phyloP scores from a whole-genome alignment of 73 alveolate species.

The Tetrahymena malaccensis region DNA sequence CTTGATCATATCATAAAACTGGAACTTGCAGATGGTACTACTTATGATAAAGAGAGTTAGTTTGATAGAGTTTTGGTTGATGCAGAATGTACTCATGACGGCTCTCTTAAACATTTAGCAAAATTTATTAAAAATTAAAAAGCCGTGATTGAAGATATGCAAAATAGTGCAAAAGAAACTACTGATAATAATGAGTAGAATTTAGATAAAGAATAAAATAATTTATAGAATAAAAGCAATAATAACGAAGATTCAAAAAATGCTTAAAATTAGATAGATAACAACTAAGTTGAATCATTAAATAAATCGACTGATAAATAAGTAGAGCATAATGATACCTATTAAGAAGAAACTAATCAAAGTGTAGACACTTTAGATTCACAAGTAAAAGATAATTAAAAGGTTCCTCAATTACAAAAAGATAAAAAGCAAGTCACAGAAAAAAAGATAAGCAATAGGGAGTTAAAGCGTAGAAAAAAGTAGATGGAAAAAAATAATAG shows the following conservation, averaged over 20 bases:
- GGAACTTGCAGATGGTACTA: conserved; percentile 19
- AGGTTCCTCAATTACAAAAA: background rate
- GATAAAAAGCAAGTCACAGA: background rate
- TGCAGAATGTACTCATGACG: conserved; percentile 53
- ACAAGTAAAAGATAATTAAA: background rate
- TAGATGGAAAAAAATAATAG: conserved; percentile 18
- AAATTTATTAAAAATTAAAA: conserved; percentile 7
- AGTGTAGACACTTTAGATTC: background rate
- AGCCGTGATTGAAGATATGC: background rate
- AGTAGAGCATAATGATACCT: background rate
- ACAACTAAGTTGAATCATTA: background rate
- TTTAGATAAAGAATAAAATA: background rate
- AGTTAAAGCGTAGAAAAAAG: background rate
- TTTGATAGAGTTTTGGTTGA: conserved; percentile 46
- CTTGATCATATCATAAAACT: conserved; percentile 6
- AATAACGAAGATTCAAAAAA: background rate
- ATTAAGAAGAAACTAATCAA: background rate
- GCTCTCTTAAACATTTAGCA: conserved; percentile 34
- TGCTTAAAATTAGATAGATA: background rate
- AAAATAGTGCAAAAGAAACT: background rate
- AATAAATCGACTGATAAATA: background rate
- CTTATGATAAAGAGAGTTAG: background rate
- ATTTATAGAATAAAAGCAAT: background rate
- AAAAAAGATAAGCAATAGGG: background rate
- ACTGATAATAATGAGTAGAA: background rate